These are phyloP conservation scores for Tricholoma saponaceum DNA, from an alignment of 768 basidiomycete species.

Conservation along the genomic window DNA sequence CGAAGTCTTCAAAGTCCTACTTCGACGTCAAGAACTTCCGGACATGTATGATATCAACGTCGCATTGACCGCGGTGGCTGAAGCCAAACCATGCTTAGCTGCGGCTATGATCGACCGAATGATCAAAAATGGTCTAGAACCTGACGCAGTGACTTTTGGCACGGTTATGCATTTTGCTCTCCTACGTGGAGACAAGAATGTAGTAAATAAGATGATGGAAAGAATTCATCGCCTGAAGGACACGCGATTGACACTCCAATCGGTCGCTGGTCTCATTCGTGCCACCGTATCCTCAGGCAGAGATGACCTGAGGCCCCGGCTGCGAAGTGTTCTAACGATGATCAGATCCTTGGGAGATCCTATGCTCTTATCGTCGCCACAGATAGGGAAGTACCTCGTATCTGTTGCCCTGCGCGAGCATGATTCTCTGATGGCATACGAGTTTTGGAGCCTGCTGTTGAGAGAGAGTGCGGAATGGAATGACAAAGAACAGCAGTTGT, in stretches of 20 bases:
- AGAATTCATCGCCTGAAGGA: conserved; percentile 33
- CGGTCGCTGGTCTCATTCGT: conserved; percentile 44
- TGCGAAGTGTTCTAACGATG: conserved; percentile 38
- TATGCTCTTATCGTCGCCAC: conserved; percentile 36
- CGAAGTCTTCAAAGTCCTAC: conserved; percentile 39
- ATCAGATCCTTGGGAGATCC: conserved; percentile 33
- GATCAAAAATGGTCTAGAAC: conserved; percentile 40
- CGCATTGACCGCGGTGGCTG: conserved; percentile 49
- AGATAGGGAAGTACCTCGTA: conserved; percentile 50
- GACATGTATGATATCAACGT: conserved; percentile 67
- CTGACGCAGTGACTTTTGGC: conserved; percentile 53
- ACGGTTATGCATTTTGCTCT: conserved; percentile 61
- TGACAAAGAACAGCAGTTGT: conserved; percentile 38
- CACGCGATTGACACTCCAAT: conserved; percentile 40
- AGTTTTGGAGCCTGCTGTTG: conserved; percentile 55
- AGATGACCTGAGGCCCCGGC: conserved; percentile 11
- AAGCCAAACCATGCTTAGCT: conserved; percentile 43
- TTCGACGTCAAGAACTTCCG: conserved; percentile 47
- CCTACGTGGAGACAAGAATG: conserved; percentile 34
- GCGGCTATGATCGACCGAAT: conserved; percentile 47
- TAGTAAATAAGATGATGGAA: conserved; percentile 40
- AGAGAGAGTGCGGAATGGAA: conserved; percentile 41
- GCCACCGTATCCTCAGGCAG: conserved; percentile 27
- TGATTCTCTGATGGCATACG: conserved; percentile 50
- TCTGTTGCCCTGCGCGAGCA: conserved; percentile 42